Evolutionary conservation across 768 basidiomycete species (phyloP), one percentile per base, ranked within the genome.

Genomic region (Strobilomyces echinocephalus): DNA sequence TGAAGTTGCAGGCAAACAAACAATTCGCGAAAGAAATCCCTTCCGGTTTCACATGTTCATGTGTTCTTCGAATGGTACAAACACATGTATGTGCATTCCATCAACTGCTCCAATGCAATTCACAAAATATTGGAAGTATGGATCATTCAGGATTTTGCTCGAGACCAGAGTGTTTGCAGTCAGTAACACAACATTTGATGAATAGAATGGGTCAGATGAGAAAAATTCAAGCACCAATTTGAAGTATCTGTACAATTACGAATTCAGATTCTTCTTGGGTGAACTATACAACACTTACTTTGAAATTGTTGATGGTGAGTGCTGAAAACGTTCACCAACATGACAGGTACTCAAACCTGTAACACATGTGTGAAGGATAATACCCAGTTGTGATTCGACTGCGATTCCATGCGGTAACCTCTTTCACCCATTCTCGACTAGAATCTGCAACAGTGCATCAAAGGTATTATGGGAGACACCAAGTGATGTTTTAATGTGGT

Each of bases 301-400:
- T 20, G 34, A 50, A 12, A 57, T 53, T n/a, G 16, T 36, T 14
- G 14, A 15, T 16, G 36, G 36, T 16, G 36, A 36, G 54, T 35
- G 20, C 11, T 46, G 46, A 11, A 46, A 46, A 14, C 35, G 8
- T 38, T 48, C 35, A 57, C 38, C 54, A 18, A 62, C 30, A 33
- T 60, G 59, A 21, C 0, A 15, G 0, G 49, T 38, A 2, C 34
- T 52, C 8, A 62, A 33, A 2, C 52, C 56, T 2, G 54, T 62
- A 0, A 58, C 39, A 45, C 54, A 58, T 48, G 14, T 36, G 7
- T 60, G 49, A 9, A 60, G 24, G 18, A 62, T 16, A 16, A 36
- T 36, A 6, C 11, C 36, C 12, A 36, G 36, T 15, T 36, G 36
- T 8, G 12, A 7, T 21, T 60, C 41, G 0, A 62, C 38, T 0